These are phyloP conservation scores for Porphyrellus cyaneotinctus DNA, from an alignment of 768 basidiomycete genomes.

Conservation along the genomic window DNA sequence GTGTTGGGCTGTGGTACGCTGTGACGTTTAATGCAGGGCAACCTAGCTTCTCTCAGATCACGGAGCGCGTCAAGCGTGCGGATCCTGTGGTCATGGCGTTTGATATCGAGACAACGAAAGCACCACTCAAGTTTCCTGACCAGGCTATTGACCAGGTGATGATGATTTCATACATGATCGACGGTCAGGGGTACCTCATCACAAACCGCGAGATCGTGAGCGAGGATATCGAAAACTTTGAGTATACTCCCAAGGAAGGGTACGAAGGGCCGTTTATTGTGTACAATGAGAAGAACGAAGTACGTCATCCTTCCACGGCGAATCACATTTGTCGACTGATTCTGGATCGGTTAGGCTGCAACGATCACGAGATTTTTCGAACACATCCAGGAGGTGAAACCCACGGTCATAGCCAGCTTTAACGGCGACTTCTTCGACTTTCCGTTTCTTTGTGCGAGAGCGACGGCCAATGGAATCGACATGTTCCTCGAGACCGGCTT, in stretches of 20 bases:
- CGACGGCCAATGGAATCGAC: constrained; percentile 86
- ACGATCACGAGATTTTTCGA: constrained; percentile 86
- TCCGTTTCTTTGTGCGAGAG: constrained; percentile 86
- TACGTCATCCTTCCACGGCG: constrained; percentile 27
- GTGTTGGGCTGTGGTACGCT: constrained; percentile 97
- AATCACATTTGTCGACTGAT: background rate
- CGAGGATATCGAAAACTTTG: constrained; percentile 97
- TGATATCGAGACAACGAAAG: constrained; percentile 98
- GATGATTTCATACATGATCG: constrained; percentile 99
- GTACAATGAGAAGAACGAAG: constrained; percentile 94
- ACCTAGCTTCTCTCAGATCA: constrained; percentile 64
- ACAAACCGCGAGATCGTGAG: constrained; percentile 96
- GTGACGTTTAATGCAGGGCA: constrained; percentile 81
- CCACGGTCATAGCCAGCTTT: constrained; percentile 96
- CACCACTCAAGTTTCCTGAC: constrained; percentile 99
- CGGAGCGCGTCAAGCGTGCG: constrained; percentile 92
- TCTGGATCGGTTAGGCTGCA: constrained; percentile 53
- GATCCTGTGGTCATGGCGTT: constrained; percentile 99
- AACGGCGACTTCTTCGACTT: constrained; percentile 99
- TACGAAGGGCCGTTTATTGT: constrained; percentile 95
- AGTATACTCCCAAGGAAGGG: constrained; percentile 97
- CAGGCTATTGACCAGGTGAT: constrained; percentile 95
- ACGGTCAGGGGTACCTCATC: constrained; percentile 95
- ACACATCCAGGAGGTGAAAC: constrained; percentile 89
- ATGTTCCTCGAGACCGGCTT: constrained; percentile 97